Evolutionary conservation across 306 rosid species (phyloP), one percentile per base, ranked within the genome.

Genomic region (Datisca glomerata): DNA sequence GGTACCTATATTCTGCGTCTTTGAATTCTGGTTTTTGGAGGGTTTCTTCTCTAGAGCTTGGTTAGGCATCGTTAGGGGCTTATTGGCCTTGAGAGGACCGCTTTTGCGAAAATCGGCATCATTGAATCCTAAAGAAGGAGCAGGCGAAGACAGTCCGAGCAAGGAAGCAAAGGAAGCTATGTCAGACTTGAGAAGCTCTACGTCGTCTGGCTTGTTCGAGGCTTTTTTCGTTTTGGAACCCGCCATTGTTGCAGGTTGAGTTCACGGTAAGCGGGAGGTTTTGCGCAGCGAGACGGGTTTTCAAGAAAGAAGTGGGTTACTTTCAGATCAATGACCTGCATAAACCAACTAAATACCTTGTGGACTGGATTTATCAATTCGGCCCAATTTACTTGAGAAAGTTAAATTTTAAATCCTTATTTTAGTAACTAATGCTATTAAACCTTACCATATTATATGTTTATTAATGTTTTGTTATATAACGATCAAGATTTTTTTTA

Each of bases 91-190:
- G 31, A 55, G 43, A 43, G 55, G 25, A 17, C 59, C 76, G 15
- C 61, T 51, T 47, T 67, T 80, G 39, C 86, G 93, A 50, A 89
- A 89, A 66, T 89, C 98, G 21, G 59, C 73, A 63, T 89, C 98
- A 42, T 84, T 84, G 74, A 91, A 91, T 41, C 94, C 98, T 3
- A 91, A 82, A 21, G 83, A 43, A 19, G 92, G 54, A 11, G 46
- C 47, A 9, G 92, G 70, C 41, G 80, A 50, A 4, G 92, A 58
- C 12, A 91, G 53, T 7, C 98, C 95, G 5, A 89, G 81, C 0
- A 81, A 72, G 18, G 95, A 77, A 43, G 98, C 95, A 24, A 77
- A 89, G 2, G 91, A 74, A 12, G 95, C 98, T 0, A 84, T 53
- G 21, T 89, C 92, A 10, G 92, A 59, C 49, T 67, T 70, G 32